Evolutionary conservation across 139 green algal species (phyloP).

Genomic region (Axilococcus clingmanii): DNA sequence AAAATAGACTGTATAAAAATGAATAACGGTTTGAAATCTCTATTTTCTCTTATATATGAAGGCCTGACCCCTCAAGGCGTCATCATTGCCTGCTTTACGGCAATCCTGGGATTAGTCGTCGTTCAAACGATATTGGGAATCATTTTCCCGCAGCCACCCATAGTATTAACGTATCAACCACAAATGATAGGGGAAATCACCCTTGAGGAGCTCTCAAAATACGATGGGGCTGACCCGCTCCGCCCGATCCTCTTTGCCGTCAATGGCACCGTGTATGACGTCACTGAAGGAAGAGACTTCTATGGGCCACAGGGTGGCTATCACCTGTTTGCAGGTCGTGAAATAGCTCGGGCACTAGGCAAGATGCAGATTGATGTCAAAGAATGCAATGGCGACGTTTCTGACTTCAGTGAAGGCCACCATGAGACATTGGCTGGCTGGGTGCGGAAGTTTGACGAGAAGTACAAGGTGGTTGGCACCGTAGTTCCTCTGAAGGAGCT

Average conservation of each 20-base stretch:
- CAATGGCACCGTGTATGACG: slow-evolving; percentile 56
- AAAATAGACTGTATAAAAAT: no score
- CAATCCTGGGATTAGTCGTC: no score
- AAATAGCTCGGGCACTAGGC: slow-evolving; percentile 50
- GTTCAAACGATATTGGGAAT: background rate
- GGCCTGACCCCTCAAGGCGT: background rate
- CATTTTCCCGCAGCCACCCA: background rate
- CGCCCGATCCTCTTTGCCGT: slow-evolving; percentile 59
- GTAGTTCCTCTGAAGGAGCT: slow-evolving; percentile 46
- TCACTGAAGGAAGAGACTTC: slow-evolving; percentile 45
- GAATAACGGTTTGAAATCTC: no score
- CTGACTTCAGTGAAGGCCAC: slow-evolving; percentile 25
- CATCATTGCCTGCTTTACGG: background rate
- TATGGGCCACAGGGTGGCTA: slow-evolving; percentile 53
- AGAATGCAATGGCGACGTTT: slow-evolving; percentile 34
- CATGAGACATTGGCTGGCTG: slow-evolving; percentile 35
- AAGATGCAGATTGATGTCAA: slow-evolving; percentile 24
- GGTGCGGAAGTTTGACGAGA: slow-evolving; percentile 35
- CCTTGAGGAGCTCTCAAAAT: slow-evolving; percentile 38
- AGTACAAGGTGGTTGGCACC: slow-evolving; percentile 48
- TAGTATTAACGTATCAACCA: background rate
- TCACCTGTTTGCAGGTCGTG: slow-evolving; percentile 45
- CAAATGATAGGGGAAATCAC: slow-evolving; percentile 51
- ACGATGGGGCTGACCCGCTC: slow-evolving; percentile 52
- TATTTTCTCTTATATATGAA: no score